Percentiles rank a stretch among this genome's conserved stretches.
These are phyloP conservation scores for Xerocomus amazonicus DNA, from an alignment of 1,284 basidiomycete species.

Conservation along the genomic window DNA sequence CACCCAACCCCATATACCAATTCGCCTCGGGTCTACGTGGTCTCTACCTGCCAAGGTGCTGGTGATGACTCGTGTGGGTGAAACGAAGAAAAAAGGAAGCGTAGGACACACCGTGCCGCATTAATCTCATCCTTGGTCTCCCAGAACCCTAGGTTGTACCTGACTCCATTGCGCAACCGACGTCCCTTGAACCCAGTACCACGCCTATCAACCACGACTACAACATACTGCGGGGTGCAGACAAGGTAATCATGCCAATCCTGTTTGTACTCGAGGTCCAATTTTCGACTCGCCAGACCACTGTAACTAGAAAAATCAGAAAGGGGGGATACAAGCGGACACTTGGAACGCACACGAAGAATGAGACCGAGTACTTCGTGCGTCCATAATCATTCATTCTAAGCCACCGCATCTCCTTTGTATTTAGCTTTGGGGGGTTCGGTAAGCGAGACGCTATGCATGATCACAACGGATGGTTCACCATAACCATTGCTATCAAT, in stretches of 20 bases:
- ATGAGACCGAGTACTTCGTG: constrained; percentile 90
- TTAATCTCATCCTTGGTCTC: constrained; percentile 88
- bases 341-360: constrained; percentile 58
- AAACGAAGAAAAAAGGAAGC: constrained; percentile 8
- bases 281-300: constrained; percentile 82
- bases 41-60: constrained; percentile 70
- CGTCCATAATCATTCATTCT: constrained; percentile 89
- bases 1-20: constrained; percentile 96
- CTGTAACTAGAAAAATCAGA: constrained; percentile 63
- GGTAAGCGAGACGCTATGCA: constrained; percentile 16
- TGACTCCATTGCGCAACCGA: constrained; percentile 76
- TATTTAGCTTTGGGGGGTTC: constrained; percentile 67
- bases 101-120: constrained; percentile 64
- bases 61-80: constrained; percentile 27
- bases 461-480: constrained; percentile 35
- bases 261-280: constrained; percentile 61
- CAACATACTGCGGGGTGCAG: constrained; percentile 78
- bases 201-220: constrained; percentile 88
- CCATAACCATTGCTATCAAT: constrained; percentile 79
- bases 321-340: not conserved
- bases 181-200: constrained; percentile 92
- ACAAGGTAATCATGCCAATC: constrained; percentile 90
- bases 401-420: constrained; percentile 86
- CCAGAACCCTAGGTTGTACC: constrained; percentile 79
- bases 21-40: constrained; percentile 76